Base-by-base conservation (phyloP, 2,329 filamentous ascomycete genomes). In the Catunica adiposa region DNA sequence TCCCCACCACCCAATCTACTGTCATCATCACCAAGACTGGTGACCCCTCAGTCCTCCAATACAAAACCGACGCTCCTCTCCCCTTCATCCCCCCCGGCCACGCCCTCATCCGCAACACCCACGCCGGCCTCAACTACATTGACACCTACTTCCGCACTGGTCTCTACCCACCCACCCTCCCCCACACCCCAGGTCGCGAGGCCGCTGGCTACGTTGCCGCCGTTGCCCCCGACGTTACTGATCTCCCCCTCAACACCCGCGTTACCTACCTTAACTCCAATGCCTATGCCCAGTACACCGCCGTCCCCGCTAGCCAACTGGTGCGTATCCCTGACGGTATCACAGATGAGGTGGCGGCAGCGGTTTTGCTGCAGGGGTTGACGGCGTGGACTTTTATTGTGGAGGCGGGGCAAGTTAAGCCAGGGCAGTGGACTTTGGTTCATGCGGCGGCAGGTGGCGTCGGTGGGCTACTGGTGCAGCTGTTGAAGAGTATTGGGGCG, bases 391-490 rank as follows among this genome's bases (percentile, higher is more conserved):
- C 86, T 0, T 74, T 95, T 29, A 78, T 88, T 58, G 79, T 83
- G 56, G 88, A 94, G 66, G 79, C 84, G 3, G 83, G 82, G 9
- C 78, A 85, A 58, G 86, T 90, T 5, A 73, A 87, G 65, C 74
- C 79, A 61, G 86, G 83, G 1, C 86, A 94, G 62, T 92, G 84
- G 81, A 75, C 88, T 0, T 77, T 95, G 1, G 80, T 95, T 15
- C 87, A 92, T 62, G 89, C 89, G 0, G 89, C 89, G 0, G 88
- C 88, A 0, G 89, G 89, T 15, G 89, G 89, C 15, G 86, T 88
- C 0, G 86, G 86, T 0, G 70, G 83, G 46, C 77, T 86, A 68
- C 74, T 95, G 26, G 80, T 80, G 40, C 87, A 94, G 73, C 70
- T 94, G 61, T 70, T 94, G 42, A 78, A 76, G 61, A 72, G 76